Conservation (phyloP, 345 rosid genomes). For the Acer yangbiense region DNA sequence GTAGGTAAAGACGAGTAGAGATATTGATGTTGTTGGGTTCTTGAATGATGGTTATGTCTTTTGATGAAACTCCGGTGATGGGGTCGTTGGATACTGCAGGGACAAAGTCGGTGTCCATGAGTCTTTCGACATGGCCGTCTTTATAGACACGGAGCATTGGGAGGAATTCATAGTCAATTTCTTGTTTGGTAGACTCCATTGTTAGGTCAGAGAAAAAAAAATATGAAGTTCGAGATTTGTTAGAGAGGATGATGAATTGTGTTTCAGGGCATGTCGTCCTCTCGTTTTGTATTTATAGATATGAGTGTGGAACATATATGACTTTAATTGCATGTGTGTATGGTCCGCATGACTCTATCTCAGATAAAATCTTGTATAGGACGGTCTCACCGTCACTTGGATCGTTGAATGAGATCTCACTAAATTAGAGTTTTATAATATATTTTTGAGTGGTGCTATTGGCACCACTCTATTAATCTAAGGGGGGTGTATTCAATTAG, state of each 20-base stretch:
- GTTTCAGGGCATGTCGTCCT: background rate
- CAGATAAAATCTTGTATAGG: too few species aligned
- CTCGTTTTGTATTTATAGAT: background rate
- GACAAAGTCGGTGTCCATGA: conserved; percentile 36
- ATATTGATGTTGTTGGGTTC: conserved; percentile 18
- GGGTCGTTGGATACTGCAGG: conserved; percentile 39
- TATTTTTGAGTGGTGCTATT: too few species aligned
- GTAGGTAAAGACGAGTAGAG: conserved; percentile 54
- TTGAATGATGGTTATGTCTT: conserved; percentile 34
- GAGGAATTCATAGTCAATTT: conserved; percentile 30
- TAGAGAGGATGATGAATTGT: background rate
- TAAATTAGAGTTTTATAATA: too few species aligned
- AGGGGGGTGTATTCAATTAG: too few species aligned
- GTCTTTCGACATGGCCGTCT: conserved; percentile 45
- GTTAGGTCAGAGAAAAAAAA: background rate
- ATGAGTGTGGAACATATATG: background rate
- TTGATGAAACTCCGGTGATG: conserved; percentile 36
- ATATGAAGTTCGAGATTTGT: background rate
- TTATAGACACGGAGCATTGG: conserved; percentile 36
- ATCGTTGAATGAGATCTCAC: too few species aligned
- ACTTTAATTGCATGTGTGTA: background rate
- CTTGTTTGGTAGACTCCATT: conserved; percentile 26
- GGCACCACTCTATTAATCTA: too few species aligned
- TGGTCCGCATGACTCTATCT: too few species aligned
- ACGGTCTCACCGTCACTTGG: too few species aligned